These are phyloP conservation scores for Kentomonas sorsogonicus DNA, from an alignment of 208 protist species.

Conservation along the genomic window DNA sequence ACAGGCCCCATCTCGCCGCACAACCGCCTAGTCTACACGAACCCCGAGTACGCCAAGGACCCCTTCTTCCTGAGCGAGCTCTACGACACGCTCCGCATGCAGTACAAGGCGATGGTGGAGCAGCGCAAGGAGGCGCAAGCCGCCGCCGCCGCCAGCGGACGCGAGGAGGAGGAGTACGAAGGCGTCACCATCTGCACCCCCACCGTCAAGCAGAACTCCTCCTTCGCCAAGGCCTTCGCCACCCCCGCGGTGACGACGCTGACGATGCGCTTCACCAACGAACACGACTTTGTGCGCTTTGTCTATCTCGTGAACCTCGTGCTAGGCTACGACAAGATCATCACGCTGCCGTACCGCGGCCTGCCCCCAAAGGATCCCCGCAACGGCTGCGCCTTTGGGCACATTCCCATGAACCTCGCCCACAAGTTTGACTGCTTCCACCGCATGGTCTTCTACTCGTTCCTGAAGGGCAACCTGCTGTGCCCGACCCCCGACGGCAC, in stretches of 20 bases:
- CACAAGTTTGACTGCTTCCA: constrained; percentile 8
- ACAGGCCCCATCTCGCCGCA: neutral
- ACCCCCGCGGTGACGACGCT: neutral
- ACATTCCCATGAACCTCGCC: constrained; percentile 14
- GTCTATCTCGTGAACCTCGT: constrained; percentile 16
- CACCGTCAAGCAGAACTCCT: neutral
- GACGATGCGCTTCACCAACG: constrained; percentile 11
- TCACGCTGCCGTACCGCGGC: constrained; percentile 10
- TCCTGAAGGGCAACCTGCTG: constrained; percentile 13
- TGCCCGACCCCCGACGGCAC: neutral
- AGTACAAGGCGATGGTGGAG: constrained; percentile 29
- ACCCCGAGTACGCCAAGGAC: constrained; percentile 10
- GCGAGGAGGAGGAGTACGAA: neutral
- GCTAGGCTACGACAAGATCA: constrained; percentile 21
- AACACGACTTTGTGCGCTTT: constrained; percentile 23
- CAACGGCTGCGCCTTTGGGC: constrained; percentile 15
- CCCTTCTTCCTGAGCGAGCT: constrained; percentile 21
- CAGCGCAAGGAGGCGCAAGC: constrained; percentile 10
- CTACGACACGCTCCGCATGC: constrained; percentile 28
- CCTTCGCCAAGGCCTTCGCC: neutral
- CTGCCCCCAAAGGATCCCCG: constrained; percentile 23
- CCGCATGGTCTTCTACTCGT: constrained; percentile 17
- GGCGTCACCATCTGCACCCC: neutral
- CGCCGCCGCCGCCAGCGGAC: neutral
- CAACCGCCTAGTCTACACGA: neutral